A percentile compares a stretch with the other conserved stretches of the same genome.
Evolutionary conservation across 163 green algal species (phyloP).

Genomic region (Coccomyxa subellipsoidea): DNA sequence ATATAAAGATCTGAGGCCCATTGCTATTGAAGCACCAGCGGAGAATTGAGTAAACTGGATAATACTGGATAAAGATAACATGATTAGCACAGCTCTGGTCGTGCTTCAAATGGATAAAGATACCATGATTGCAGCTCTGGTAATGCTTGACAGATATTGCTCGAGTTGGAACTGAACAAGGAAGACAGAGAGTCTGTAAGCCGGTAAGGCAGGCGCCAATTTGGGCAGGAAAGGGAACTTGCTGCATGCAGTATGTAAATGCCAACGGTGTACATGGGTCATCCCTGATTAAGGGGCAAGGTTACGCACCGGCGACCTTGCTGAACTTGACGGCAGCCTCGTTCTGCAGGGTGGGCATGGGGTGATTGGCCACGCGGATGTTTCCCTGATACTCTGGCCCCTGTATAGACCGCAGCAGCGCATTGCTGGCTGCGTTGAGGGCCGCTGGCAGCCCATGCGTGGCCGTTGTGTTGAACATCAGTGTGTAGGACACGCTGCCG

Average conservation of each 20-base stretch:
- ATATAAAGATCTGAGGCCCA: too few species aligned
- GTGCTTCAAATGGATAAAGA: too few species aligned
- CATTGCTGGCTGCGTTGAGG: slow-evolving; percentile 41
- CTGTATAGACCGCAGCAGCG: slow-evolving; percentile 35
- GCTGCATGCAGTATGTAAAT: not conserved
- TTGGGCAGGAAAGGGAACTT: too few species aligned
- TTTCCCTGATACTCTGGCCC: not conserved
- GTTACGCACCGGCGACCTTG: slow-evolving; percentile 33
- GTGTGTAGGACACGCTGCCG: slow-evolving; percentile 32
- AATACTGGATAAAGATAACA: too few species aligned
- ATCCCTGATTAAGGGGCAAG: not conserved
- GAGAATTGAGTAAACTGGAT: too few species aligned
- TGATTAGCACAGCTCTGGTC: too few species aligned
- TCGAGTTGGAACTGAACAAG: too few species aligned
- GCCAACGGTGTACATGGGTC: not conserved
- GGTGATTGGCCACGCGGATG: slow-evolving; percentile 44
- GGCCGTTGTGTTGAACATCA: slow-evolving; percentile 71
- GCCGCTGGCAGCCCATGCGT: slow-evolving; percentile 59
- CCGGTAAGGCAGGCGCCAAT: too few species aligned
- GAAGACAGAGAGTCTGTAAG: too few species aligned
- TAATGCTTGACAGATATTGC: too few species aligned
- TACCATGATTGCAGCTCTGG: too few species aligned
- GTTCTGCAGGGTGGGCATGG: slow-evolving; percentile 50
- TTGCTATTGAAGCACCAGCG: too few species aligned
- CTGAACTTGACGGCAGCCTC: slow-evolving; percentile 45